phyloP scores from a whole-genome alignment of 1,139 yeast genomes.

The Zygosaccharomyces pseudobailii region DNA sequence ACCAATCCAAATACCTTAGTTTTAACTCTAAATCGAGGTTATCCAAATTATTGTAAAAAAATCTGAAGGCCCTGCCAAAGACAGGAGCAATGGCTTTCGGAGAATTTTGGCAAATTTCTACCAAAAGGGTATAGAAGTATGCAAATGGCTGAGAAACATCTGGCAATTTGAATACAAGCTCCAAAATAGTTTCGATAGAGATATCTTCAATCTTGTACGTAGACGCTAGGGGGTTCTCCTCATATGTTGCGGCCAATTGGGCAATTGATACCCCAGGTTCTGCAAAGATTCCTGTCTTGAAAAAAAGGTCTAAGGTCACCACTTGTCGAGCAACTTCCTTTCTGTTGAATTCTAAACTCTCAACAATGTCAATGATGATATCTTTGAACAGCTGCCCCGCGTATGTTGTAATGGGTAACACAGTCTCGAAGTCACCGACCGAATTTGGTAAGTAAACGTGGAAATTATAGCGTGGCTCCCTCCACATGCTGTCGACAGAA shows the following conservation, averaged over 20 bases:
- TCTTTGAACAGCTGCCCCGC: conserved; percentile 68
- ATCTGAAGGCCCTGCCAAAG: conserved; percentile 88
- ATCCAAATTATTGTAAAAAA: conserved; percentile 64
- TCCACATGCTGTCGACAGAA: conserved; percentile 48
- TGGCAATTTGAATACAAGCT: conserved; percentile 75
- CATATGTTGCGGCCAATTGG: conserved; percentile 46
- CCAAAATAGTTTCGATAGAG: conserved; percentile 76
- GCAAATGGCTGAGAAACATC: conserved; percentile 59
- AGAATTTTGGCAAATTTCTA: conserved; percentile 80
- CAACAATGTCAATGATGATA: conserved; percentile 65
- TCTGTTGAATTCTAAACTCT: conserved; percentile 82
- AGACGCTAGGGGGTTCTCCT: conserved; percentile 39
- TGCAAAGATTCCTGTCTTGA: conserved; percentile 66
- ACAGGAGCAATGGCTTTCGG: conserved; percentile 94
- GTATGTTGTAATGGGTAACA: conserved; percentile 61
- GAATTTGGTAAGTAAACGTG: conserved; percentile 55
- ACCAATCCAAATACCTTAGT: conserved; percentile 81
- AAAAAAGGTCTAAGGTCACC: conserved; percentile 68
- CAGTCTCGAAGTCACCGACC: conserved; percentile 55
- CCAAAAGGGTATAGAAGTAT: conserved; percentile 81
- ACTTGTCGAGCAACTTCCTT: conserved; percentile 83
- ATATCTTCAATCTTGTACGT: conserved; percentile 93
- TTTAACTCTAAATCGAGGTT: conserved; percentile 72
- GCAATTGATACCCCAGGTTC: conserved; percentile 83
- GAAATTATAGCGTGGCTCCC: conserved; percentile 55